A percentile compares a stretch with the other conserved stretches of the same genome.
Conservation (phyloP, 306 rosid species). For the Quercus parvula region DNA sequence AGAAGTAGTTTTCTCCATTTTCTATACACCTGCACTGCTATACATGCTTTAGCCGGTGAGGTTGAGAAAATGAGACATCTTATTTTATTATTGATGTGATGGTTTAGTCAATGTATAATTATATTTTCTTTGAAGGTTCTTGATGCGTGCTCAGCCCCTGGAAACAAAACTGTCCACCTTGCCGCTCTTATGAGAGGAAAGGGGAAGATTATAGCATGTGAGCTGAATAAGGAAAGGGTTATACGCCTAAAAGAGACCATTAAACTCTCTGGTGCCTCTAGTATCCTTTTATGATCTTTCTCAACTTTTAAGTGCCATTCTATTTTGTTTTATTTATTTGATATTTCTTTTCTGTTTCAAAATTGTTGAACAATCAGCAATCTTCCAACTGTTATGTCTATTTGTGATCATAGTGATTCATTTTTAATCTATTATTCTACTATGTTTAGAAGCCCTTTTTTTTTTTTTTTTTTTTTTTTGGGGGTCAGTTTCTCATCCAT, state of each 20-base stretch:
- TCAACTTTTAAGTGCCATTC: background rate
- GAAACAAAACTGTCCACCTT: conserved; percentile 93
- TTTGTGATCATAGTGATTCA: conserved; percentile 4
- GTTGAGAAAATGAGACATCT: background rate
- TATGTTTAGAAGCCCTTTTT: background rate
- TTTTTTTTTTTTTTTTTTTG: background rate
- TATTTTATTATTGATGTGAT: background rate
- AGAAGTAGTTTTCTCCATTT: background rate
- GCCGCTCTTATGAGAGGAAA: conserved; percentile 82
- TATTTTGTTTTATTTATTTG: background rate
- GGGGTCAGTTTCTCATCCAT: background rate
- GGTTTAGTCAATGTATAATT: conserved; percentile 11
- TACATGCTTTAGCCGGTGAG: background rate
- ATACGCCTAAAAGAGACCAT: conserved; percentile 65
- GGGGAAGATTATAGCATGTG: conserved; percentile 82
- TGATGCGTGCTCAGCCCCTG: conserved; percentile 95
- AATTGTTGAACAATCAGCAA: background rate
- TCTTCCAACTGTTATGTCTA: background rate
- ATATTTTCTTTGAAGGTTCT: conserved; percentile 65
- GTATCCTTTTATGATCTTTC: conserved; percentile 47
- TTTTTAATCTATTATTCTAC: background rate
- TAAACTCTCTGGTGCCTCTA: conserved; percentile 79
- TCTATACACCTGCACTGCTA: background rate
- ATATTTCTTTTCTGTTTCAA: background rate
- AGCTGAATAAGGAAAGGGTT: conserved; percentile 63